Evolutionary conservation across 2,329 filamentous ascomycete species (phyloP), one percentile per base, ranked within the genome.

Genomic region (Colletotrichum somersetense): DNA sequence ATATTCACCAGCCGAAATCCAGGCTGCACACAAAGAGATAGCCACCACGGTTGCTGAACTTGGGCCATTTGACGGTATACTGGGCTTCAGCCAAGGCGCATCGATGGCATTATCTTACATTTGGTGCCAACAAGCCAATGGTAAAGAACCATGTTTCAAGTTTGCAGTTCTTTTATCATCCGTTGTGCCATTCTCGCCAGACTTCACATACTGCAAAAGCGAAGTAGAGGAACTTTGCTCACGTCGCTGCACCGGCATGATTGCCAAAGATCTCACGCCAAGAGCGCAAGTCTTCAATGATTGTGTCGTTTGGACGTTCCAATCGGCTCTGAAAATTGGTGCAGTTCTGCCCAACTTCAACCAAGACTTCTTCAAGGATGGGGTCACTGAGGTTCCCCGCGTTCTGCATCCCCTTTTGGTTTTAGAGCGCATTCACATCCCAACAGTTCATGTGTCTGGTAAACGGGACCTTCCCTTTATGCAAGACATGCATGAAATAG

Each of bases 31-130:
- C 52, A 46, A 70, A 4, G 26, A 70, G 5, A 55, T 66, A 16
- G 67, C 67, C 2, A 12, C 67, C 6, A 66, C 62, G 1, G 61
- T 76, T 42, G 62, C 53, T 18, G 66, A 70, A 20, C 55, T 75
- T 20, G 76, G 75, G 4, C 76, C 76, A 0, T 76, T 76, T n/a
- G 76, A 77, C 48, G 75, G 67, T 23, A 62, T 74, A 23, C 7
- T 77, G 10, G 75, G 75, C n/a, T 77, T 77, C 57, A 76, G 74
- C 18, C 72, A 75, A 50, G 76, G 76, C 2, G 74, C 73, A 44
- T 71, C 66, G 2, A 11, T 75, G 2, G 71, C 73, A 0, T 48
- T 61, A 4, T 71, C 62, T 2, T 73, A 67, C 26, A 66, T 67
- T 33, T 55, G 55, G 12, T 48, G 67, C 50, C 72, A 72, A 5